These are phyloP conservation scores for Lasiodiplodia theobromae DNA, from an alignment of 2,329 filamentous ascomycete genomes.

Conservation along the genomic window DNA sequence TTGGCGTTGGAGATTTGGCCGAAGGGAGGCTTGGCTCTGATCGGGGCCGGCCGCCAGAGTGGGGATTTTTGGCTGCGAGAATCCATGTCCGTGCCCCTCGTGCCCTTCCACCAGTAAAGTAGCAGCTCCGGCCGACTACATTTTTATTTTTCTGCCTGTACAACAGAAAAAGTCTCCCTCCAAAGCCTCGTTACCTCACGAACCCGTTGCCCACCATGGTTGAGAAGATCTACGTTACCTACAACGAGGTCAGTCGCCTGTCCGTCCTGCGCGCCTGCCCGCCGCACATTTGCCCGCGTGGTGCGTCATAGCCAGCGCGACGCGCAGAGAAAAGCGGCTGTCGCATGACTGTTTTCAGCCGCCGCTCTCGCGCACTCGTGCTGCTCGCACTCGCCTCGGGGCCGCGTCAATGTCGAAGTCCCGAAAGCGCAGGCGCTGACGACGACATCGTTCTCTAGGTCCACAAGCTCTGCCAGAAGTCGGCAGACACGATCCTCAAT, in stretches of 20 bases:
- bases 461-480: slow-evolving; percentile 94
- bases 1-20: background rate
- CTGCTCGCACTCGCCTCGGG: background rate
- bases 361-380: background rate
- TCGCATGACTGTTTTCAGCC: background rate
- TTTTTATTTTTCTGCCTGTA: slow-evolving; percentile 25
- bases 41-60: slow-evolving; percentile 17
- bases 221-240: slow-evolving; percentile 52
- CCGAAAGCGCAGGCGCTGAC: slow-evolving; percentile 4
- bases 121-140: slow-evolving; percentile 17
- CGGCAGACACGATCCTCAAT: slow-evolving; percentile 80
- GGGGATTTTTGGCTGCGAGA: slow-evolving; percentile 10
- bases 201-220: slow-evolving; percentile 40
- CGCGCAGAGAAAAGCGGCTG: background rate
- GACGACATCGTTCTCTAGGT: slow-evolving; percentile 65
- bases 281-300: background rate
- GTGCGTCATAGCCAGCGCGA: slow-evolving; percentile 14
- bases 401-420: background rate
- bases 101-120: slow-evolving; percentile 22
- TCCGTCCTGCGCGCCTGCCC: background rate
- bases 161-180: slow-evolving; percentile 3
- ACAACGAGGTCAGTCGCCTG: slow-evolving; percentile 46
- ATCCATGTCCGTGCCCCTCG: slow-evolving; percentile 28
- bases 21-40: slow-evolving; percentile 1
- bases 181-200: background rate